These are phyloP conservation scores for Rickenella mellea DNA, from an alignment of 768 basidiomycete species.

Conservation along the genomic window DNA sequence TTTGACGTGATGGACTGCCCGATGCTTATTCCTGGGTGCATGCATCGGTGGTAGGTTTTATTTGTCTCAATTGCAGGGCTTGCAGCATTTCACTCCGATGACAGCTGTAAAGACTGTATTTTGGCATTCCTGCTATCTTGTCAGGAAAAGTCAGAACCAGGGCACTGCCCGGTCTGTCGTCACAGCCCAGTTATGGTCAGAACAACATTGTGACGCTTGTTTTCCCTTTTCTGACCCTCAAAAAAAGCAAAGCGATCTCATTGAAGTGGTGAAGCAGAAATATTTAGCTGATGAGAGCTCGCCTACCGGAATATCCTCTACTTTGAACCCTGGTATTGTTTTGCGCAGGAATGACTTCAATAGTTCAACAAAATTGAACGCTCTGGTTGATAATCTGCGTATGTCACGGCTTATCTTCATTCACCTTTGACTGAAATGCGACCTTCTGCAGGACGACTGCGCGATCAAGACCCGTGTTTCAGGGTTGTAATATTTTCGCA, in stretches of 20 bases:
- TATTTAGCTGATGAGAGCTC: background rate
- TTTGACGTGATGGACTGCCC: slow-evolving; percentile 67
- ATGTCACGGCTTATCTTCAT: slow-evolving; percentile 12
- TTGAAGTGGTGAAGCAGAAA: slow-evolving; percentile 42
- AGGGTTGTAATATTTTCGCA: slow-evolving; percentile 86
- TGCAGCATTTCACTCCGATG: background rate
- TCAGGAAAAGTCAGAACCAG: slow-evolving; percentile 59
- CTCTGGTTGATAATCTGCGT: slow-evolving; percentile 68
- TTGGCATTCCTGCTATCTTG: slow-evolving; percentile 60
- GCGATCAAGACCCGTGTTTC: slow-evolving; percentile 66
- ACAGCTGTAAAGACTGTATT: slow-evolving; percentile 87
- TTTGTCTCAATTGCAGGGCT: background rate
- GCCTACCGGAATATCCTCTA: slow-evolving; percentile 21
- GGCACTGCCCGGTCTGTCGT: slow-evolving; percentile 74
- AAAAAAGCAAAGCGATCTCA: slow-evolving; percentile 39
- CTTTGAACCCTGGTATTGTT: slow-evolving; percentile 34
- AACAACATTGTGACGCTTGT: background rate
- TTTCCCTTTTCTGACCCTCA: background rate
- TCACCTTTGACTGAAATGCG: background rate
- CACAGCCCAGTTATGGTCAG: slow-evolving; percentile 55
- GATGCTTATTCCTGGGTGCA: slow-evolving; percentile 62
- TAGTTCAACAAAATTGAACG: slow-evolving; percentile 87
- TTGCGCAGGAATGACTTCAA: slow-evolving; percentile 77
- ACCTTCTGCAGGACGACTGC: slow-evolving; percentile 38
- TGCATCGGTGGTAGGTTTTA: slow-evolving; percentile 62